A percentile compares a stretch with the other conserved stretches of the same genome.
These are phyloP conservation scores for Ophiostoma populinum DNA, from an alignment of 2,329 filamentous ascomycete species.

Conservation along the genomic window DNA sequence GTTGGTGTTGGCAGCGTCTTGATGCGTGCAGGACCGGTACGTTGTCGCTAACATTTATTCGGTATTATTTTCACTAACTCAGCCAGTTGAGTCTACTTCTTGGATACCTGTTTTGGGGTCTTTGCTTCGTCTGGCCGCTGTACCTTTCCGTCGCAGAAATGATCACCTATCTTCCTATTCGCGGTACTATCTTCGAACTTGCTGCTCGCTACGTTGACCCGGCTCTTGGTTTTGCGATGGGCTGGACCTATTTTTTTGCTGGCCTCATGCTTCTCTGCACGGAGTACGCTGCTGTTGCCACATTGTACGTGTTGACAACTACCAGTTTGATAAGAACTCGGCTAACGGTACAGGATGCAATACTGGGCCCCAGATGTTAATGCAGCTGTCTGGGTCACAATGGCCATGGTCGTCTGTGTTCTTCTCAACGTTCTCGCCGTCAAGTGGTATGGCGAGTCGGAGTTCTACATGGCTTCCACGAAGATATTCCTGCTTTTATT, in stretches of 20 bases:
- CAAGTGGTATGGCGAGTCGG: slow-evolving; percentile 22
- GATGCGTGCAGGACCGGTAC: slow-evolving; percentile 11
- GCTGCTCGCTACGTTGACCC: slow-evolving; percentile 50
- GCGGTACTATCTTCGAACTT: slow-evolving; percentile 45
- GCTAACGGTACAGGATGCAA: slow-evolving; percentile 1
- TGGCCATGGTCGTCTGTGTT: slow-evolving; percentile 1
- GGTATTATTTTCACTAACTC: not conserved
- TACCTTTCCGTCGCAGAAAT: slow-evolving; percentile 52
- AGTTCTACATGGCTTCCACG: slow-evolving; percentile 28
- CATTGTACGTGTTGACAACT: slow-evolving; percentile 2
- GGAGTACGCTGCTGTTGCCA: slow-evolving; percentile 2
- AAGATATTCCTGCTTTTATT: slow-evolving; percentile 34
- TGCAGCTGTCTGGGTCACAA: not conserved
- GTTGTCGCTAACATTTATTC: not conserved
- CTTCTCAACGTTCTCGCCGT: slow-evolving; percentile 17
- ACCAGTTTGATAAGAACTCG: not conserved
- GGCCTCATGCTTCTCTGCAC: slow-evolving; percentile 1
- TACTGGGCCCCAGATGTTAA: slow-evolving; percentile 2
- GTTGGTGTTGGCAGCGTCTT: slow-evolving; percentile 41
- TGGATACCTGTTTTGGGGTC: slow-evolving; percentile 40
- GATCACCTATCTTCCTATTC: slow-evolving; percentile 43
- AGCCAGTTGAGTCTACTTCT: slow-evolving; percentile 9
- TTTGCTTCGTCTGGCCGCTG: slow-evolving; percentile 38
- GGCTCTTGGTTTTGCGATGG: slow-evolving; percentile 39
- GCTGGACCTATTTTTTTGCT: slow-evolving; percentile 25